Base-by-base conservation (phyloP, 2,329 filamentous ascomycete species). In the Alternaria novae-zelandiae region DNA sequence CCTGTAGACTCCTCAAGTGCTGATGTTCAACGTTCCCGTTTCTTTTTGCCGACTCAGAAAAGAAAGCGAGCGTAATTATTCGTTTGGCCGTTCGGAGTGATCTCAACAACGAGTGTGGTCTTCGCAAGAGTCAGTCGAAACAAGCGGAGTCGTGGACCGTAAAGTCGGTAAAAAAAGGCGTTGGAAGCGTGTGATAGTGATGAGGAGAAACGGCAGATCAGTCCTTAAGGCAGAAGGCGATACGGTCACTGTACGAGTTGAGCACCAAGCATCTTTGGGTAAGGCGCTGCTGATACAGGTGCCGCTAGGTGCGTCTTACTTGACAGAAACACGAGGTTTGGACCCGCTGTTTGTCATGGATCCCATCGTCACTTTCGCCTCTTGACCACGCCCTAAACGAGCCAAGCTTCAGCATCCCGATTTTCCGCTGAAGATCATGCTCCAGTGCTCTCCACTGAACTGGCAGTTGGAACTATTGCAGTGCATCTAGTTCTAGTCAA, bases 141-240 rank as follows among this genome's bases (percentile, higher is more conserved):
- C 36, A 26, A 23, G 23, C 20, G 23, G 36, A 55, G 36, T 23
- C 45, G 20, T 21, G 3, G 17, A 36, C 45, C 20, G 45, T 26
- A 26, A 41, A 41, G 44, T 47, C 21, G 44, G 44, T 23, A 47
- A n/a, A 44, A 20, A 20, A 54, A 28, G 32, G 30, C 23, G 49
- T 23, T 53, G 21, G 15, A 25, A 25, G 25, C 32, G 36, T 17
- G 36, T 41, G 36, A 41, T 41, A 17, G 36, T 41, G 36, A 25
- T n/a, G 28, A 53, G 49, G 49, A 53, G 30, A 41, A 59, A 45
- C 47, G 53, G 60, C 51, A 54, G 55, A 63, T 63, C 30, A n/a
- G 56, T 23, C 50, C 61, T 69, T 61, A 67, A 69, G 67, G 63
- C 67, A 64, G 56, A 55, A 57, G 66, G 61, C 57, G 61, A 54